A percentile compares a stretch with the other conserved stretches of the same genome.
These are phyloP conservation scores for Pisolithus tinctorius DNA, from an alignment of 768 basidiomycete species.

Conservation along the genomic window DNA sequence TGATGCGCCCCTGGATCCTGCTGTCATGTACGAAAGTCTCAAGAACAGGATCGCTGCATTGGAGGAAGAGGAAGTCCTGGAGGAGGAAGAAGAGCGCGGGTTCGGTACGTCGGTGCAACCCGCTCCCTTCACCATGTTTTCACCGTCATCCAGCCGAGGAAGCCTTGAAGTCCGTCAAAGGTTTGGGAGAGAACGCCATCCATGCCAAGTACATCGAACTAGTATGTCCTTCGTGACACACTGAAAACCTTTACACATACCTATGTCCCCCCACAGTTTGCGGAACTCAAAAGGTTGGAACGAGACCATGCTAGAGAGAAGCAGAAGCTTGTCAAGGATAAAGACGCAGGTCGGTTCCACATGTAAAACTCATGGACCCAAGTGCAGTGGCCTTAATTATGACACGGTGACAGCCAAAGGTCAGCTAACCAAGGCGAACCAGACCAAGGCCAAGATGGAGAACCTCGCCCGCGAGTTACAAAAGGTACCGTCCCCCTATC, in stretches of 20 bases:
- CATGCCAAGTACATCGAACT: constrained; percentile 86
- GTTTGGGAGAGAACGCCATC: constrained; percentile 74
- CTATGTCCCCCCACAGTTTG: constrained; percentile 50
- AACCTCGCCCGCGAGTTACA: constrained; percentile 83
- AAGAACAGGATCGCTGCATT: constrained; percentile 85
- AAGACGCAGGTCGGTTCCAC: constrained; percentile 64
- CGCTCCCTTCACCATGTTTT: constrained; percentile 2
- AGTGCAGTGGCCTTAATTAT: constrained; percentile 10
- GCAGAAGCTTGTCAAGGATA: constrained; percentile 86
- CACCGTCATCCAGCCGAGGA: constrained; percentile 59
- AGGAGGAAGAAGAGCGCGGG: constrained; percentile 79
- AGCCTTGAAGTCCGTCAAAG: constrained; percentile 80
- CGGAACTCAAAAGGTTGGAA: constrained; percentile 80
- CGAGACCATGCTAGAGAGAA: constrained; percentile 89
- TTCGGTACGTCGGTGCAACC: constrained; percentile 47
- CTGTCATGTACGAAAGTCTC: constrained; percentile 80
- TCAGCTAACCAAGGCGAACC: constrained; percentile 81
- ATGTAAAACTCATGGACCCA: background rate
- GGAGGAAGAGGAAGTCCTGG: constrained; percentile 81
- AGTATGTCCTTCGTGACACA: constrained; percentile 39
- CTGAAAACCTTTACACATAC: constrained; percentile 15
- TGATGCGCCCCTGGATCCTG: constrained; percentile 65
- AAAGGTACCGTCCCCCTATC: constrained; percentile 46
- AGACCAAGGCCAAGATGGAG: constrained; percentile 86
- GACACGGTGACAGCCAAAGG: constrained; percentile 54